Percentiles rank a stretch among this genome's conserved stretches.
phyloP scores from a whole-genome alignment of 495 filamentous ascomycete genomes.

The Lophiotrema nucula region DNA sequence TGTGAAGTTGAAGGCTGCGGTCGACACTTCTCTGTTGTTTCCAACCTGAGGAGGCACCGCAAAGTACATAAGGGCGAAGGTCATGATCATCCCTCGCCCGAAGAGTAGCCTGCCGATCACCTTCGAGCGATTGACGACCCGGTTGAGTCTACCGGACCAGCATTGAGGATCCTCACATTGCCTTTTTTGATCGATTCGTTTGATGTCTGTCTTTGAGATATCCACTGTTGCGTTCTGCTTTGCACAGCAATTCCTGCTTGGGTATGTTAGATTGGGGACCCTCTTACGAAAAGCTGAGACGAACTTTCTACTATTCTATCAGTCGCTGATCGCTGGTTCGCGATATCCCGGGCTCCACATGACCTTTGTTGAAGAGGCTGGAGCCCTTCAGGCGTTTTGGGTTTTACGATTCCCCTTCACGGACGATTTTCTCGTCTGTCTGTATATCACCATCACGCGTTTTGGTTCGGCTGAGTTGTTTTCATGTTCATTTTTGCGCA shows the following conservation, averaged over 20 bases:
- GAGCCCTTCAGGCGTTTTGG: constrained; percentile 9
- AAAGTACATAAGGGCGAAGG: constrained; percentile 93
- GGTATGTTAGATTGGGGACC: constrained; percentile 22
- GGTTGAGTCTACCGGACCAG: neutral
- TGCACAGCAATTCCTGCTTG: constrained; percentile 13
- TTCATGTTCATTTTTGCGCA: neutral
- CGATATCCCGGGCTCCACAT: neutral
- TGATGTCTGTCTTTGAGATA: constrained; percentile 31
- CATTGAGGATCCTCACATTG: neutral
- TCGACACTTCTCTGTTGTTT: constrained; percentile 95
- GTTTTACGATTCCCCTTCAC: constrained; percentile 17
- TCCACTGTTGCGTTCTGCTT: constrained; percentile 32
- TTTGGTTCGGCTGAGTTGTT: constrained; percentile 1
- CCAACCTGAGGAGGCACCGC: constrained; percentile 88
- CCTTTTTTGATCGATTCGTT: constrained; percentile 6
- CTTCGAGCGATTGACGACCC: neutral
- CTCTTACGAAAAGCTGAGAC: constrained; percentile 15
- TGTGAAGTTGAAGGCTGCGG: constrained; percentile 96
- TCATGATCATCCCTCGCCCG: constrained; percentile 41
- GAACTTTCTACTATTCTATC: constrained; percentile 17
- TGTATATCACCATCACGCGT: too few species aligned
- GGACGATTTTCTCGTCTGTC: constrained; percentile 15
- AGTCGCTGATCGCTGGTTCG: constrained; percentile 19
- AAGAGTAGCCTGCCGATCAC: constrained; percentile 31
- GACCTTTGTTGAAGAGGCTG: neutral